Conservation (phyloP, 129 eudicot species). For the Heracleum sosnowskyi region DNA sequence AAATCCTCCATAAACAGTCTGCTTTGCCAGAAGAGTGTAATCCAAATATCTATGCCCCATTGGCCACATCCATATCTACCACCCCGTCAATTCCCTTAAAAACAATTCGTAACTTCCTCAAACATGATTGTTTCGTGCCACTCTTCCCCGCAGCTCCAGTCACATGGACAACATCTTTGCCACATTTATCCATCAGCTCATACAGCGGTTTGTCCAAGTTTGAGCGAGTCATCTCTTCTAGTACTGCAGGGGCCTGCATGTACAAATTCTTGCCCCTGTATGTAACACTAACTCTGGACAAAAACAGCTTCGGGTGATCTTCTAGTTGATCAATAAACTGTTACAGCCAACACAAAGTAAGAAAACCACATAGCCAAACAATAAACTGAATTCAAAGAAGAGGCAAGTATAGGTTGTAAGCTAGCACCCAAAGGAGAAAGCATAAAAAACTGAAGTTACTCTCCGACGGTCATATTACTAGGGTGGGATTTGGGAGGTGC, state of each 20-base stretch:
- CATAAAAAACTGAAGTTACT: not conserved
- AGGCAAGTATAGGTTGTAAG: not conserved
- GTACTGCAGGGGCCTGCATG: constrained; percentile 84
- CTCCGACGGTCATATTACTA: not conserved
- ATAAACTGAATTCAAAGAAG: not conserved
- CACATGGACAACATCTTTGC: constrained; percentile 56
- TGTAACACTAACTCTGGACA: constrained; percentile 63
- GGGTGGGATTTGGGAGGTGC: not conserved
- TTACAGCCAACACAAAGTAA: constrained; percentile 14
- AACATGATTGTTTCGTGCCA: constrained; percentile 52
- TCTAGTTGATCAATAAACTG: constrained; percentile 82
- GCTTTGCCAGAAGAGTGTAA: not conserved
- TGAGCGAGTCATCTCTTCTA: constrained; percentile 83
- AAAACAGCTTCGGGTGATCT: constrained; percentile 58
- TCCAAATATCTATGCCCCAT: constrained; percentile 41
- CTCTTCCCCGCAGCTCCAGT: constrained; percentile 62
- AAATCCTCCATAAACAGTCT: not conserved
- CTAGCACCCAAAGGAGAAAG: not conserved
- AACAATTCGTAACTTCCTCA: constrained; percentile 53
- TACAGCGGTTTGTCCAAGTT: constrained; percentile 55
- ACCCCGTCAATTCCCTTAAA: constrained; percentile 64
- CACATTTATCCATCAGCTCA: constrained; percentile 54
- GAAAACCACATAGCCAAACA: not conserved
- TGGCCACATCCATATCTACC: constrained; percentile 73
- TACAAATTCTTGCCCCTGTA: constrained; percentile 61